phyloP scores from a whole-genome alignment of 192 early-diverging fungal genomes.

The Entomortierella beljakovae region DNA sequence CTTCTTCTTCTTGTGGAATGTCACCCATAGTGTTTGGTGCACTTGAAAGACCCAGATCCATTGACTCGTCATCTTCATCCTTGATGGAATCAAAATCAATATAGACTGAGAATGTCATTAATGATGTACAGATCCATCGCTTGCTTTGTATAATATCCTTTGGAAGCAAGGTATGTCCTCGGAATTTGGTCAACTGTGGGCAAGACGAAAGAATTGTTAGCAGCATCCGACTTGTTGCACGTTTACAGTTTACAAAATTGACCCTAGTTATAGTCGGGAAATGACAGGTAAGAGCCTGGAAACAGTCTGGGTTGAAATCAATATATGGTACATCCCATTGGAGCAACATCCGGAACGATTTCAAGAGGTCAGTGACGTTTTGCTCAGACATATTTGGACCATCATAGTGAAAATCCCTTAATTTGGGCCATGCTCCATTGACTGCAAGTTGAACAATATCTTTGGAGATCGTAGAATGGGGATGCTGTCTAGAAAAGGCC shows the following conservation, averaged over 20 bases:
- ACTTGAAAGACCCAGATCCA: too few species aligned
- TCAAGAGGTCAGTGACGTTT: not conserved
- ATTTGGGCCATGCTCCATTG: not conserved
- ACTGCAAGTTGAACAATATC: not conserved
- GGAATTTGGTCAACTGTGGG: not conserved
- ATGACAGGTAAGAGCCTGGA: not conserved
- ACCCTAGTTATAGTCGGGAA: not conserved
- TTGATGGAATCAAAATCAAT: constrained; percentile 1
- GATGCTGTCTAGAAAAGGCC: not conserved
- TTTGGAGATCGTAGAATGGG: not conserved
- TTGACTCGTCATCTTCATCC: too few species aligned
- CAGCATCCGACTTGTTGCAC: not conserved
- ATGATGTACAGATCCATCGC: not conserved
- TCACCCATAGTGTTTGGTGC: not conserved
- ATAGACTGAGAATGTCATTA: not conserved
- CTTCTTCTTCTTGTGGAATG: not conserved
- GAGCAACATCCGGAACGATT: not conserved
- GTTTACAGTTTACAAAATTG: not conserved
- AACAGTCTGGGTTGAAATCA: not conserved
- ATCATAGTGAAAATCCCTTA: not conserved
- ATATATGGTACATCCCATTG: not conserved
- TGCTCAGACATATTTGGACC: not conserved
- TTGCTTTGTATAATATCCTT: not conserved
- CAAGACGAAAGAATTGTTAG: not conserved
- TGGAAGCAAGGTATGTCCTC: not conserved